Evolutionary conservation across 257 asterid species (phyloP).

Genomic region (Prunella vulgaris): DNA sequence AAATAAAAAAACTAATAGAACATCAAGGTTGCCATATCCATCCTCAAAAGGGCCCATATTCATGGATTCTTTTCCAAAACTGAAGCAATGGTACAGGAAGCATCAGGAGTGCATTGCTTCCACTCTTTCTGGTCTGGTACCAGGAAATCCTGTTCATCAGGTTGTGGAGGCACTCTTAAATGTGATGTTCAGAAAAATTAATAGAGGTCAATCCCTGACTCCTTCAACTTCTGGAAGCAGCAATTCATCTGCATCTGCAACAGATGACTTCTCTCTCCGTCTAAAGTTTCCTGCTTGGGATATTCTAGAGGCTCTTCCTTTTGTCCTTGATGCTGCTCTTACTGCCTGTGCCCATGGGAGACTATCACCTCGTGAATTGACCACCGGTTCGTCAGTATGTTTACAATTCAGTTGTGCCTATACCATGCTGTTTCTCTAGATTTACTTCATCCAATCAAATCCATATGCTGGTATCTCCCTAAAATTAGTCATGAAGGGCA

Average conservation of each 20-base stretch:
- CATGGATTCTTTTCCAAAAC: conserved; percentile 82
- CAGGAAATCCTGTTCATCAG: conserved; percentile 89
- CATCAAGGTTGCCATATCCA: conserved; percentile 49
- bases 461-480: background rate
- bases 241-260: conserved; percentile 62
- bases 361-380: conserved; percentile 88
- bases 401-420: background rate
- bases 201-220: conserved; percentile 52
- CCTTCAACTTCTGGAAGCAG: conserved; percentile 80
- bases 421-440: conserved; percentile 14
- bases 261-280: conserved; percentile 53
- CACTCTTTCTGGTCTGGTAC: conserved; percentile 74
- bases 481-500: conserved; percentile 1
- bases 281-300: conserved; percentile 98
- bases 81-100: conserved; percentile 87
- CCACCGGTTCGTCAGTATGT: conserved; percentile 62
- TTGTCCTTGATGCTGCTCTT: conserved; percentile 93
- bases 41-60: conserved; percentile 59
- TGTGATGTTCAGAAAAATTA: conserved; percentile 78
- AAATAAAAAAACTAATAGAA: conserved; percentile 45
- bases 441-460: conserved; percentile 1
- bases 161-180: conserved; percentile 78
- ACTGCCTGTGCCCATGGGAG: conserved; percentile 92
- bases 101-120: conserved; percentile 88
- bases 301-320: conserved; percentile 97